These are phyloP conservation scores for Pseudophaeomoniella oleicola DNA, from an alignment of 2,329 filamentous ascomycete species.

Conservation along the genomic window DNA sequence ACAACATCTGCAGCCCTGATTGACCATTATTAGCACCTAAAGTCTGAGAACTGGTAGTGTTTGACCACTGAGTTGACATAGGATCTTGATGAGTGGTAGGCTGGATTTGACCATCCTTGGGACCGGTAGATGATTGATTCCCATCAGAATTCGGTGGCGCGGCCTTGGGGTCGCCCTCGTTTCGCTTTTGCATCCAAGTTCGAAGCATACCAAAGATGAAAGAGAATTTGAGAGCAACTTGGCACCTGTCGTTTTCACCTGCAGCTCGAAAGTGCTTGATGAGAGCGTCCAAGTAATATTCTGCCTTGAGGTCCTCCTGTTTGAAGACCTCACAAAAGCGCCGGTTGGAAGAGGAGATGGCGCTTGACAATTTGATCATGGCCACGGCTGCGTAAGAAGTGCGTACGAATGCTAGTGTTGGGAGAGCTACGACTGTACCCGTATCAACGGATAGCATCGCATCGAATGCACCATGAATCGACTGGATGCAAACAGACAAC, in stretches of 20 bases:
- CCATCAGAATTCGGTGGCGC: neutral
- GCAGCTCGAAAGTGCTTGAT: constrained; percentile 52
- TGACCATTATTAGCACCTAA: neutral
- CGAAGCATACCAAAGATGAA: constrained; percentile 56
- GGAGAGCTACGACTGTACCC: constrained; percentile 45
- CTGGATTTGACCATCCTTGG: neutral
- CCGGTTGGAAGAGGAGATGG: constrained; percentile 46
- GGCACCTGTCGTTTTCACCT: constrained; percentile 48
- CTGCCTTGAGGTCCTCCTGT: constrained; percentile 49
- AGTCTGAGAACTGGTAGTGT: neutral
- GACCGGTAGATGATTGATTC: neutral
- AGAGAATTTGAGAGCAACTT: constrained; percentile 55
- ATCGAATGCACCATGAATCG: constrained; percentile 53
- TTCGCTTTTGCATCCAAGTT: constrained; percentile 49
- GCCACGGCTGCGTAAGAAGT: constrained; percentile 58
- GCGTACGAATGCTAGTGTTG: constrained; percentile 57
- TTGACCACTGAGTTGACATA: neutral
- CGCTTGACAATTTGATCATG: constrained; percentile 60
- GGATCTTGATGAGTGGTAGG: neutral
- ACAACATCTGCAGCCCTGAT: neutral
- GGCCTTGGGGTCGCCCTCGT: constrained; percentile 9
- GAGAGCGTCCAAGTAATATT: constrained; percentile 54
- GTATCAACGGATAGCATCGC: constrained; percentile 49
- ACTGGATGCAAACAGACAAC: constrained; percentile 50
- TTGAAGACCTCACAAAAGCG: constrained; percentile 58